A percentile compares a stretch with the other conserved stretches of the same genome.
Evolutionary conservation across 306 rosid genomes (phyloP).

Genomic region (Quercus agrifolia): DNA sequence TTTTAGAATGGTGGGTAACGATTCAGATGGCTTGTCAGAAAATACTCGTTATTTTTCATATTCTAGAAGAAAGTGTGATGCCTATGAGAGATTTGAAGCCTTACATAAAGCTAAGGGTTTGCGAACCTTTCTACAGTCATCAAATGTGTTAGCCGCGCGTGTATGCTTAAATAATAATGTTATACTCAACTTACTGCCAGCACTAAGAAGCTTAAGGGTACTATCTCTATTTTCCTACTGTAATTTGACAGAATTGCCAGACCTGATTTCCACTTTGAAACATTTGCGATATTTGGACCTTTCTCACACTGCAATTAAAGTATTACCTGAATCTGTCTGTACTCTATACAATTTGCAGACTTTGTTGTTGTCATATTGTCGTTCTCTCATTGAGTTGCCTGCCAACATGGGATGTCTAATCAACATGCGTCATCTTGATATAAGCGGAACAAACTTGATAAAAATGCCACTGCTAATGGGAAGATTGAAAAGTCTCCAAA

Average conservation of each 20-base stretch:
- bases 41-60: slow-evolving; percentile 25
- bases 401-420: not conserved
- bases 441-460: not conserved
- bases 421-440: not conserved
- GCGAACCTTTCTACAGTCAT: too few relatives aligned
- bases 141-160: too few relatives aligned
- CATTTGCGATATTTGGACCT: slow-evolving; percentile 13
- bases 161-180: too few relatives aligned
- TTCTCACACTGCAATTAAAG: not conserved
- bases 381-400: not conserved
- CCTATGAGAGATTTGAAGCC: too few relatives aligned
- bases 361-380: not conserved
- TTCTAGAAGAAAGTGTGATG: not conserved
- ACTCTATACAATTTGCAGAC: not conserved
- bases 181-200: not conserved
- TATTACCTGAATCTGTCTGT: slow-evolving; percentile 11
- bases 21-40: not conserved
- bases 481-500: slow-evolving; percentile 5
- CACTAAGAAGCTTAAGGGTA: not conserved
- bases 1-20: not conserved
- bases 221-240: slow-evolving; percentile 3
- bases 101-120: too few relatives aligned
- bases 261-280: not conserved
- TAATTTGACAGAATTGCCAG: not conserved
- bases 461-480: slow-evolving; percentile 22